phyloP scores from a whole-genome alignment of 1,284 basidiomycete species.

The Ustilago curta region DNA sequence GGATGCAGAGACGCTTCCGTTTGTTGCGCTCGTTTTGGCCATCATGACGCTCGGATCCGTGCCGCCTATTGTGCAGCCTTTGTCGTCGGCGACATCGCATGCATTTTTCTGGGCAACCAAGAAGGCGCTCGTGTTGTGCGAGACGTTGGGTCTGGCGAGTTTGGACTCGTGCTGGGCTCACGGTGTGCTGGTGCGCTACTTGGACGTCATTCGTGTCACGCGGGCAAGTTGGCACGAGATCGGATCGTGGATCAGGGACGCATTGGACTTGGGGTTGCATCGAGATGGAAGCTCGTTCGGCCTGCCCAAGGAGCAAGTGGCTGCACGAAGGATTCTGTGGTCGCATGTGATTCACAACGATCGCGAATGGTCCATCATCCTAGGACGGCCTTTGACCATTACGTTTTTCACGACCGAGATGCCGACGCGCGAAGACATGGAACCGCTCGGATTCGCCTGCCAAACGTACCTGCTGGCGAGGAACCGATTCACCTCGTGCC shows the following conservation, averaged over 20 bases:
- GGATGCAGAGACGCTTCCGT: conserved; percentile 49
- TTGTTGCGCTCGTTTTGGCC: conserved; percentile 40
- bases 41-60: conserved; percentile 47
- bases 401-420: conserved; percentile 49
- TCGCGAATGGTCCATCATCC: conserved; percentile 52
- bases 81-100: conserved; percentile 44
- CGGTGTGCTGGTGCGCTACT: conserved; percentile 42
- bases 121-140: conserved; percentile 49
- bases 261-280: conserved; percentile 46
- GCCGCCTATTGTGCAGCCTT: conserved; percentile 47
- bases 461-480: conserved; percentile 45
- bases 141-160: conserved; percentile 46
- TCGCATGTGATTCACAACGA: conserved; percentile 56
- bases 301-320: conserved; percentile 49
- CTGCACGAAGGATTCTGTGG: conserved; percentile 44
- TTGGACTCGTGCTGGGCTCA: conserved; percentile 54
- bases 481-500: conserved; percentile 44
- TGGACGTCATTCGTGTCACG: conserved; percentile 51
- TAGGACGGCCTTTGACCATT: conserved; percentile 49
- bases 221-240: conserved; percentile 53
- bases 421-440: conserved; percentile 48
- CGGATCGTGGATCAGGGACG: conserved; percentile 50
- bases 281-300: conserved; percentile 49
- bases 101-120: conserved; percentile 55
- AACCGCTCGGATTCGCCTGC: conserved; percentile 48